Conservation (phyloP, 306 rosid genomes). For the Fagus sylvatica region DNA sequence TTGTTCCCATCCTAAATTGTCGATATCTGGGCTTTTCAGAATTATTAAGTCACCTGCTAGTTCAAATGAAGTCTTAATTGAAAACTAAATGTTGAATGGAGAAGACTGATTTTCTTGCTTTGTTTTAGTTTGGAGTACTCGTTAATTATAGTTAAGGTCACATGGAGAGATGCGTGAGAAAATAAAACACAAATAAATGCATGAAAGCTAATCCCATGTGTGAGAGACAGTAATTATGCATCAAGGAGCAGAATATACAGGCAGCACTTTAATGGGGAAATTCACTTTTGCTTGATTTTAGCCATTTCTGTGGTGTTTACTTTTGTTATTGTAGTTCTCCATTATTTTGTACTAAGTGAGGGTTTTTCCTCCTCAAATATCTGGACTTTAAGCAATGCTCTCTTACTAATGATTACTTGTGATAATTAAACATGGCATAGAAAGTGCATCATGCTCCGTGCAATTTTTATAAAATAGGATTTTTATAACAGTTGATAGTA, state of each 20-base stretch:
- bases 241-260: background rate
- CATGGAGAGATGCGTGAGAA: background rate
- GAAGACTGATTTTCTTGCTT: background rate
- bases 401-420: background rate
- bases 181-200: background rate
- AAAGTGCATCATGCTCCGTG: too few relatives aligned
- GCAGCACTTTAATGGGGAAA: background rate
- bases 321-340: background rate
- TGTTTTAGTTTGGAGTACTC: background rate
- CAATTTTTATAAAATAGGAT: too few relatives aligned
- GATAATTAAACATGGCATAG: slow-evolving; percentile 1
- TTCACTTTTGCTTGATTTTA: background rate
- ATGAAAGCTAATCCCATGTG: background rate
- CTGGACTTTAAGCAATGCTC: background rate
- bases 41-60: background rate
- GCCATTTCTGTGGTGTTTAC: background rate
- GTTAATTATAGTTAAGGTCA: background rate
- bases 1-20: background rate
- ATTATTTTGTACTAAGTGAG: background rate
- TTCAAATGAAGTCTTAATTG: background rate
- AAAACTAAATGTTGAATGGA: background rate
- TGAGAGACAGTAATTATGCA: background rate
- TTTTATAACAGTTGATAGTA: too few relatives aligned
- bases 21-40: too few relatives aligned
- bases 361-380: background rate